phyloP scores from a whole-genome alignment of 1,284 basidiomycete genomes.

The Gastroboletus turbinatus region DNA sequence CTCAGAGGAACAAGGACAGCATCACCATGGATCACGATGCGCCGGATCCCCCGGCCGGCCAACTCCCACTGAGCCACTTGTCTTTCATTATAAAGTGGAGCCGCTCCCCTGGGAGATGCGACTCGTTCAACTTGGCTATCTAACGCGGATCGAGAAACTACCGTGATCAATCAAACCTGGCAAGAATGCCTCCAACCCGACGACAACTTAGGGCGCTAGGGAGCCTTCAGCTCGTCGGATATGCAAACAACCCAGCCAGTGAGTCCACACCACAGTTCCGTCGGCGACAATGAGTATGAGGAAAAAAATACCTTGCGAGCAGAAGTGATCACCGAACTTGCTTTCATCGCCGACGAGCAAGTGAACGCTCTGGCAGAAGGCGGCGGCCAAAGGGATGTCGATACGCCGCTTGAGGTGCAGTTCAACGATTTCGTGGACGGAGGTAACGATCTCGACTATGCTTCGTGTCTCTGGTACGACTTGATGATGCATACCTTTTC shows the following conservation, averaged over 20 bases:
- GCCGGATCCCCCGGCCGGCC: neutral
- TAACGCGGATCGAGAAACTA: neutral
- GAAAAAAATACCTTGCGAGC: neutral
- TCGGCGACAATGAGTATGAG: neutral
- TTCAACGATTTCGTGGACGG: slow-evolving; percentile 30
- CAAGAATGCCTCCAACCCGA: slow-evolving; percentile 28
- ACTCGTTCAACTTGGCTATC: neutral
- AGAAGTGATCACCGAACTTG: slow-evolving; percentile 31
- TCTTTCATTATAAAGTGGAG: slow-evolving; percentile 15
- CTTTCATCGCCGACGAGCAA: slow-evolving; percentile 25
- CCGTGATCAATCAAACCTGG: neutral
- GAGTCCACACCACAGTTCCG: slow-evolving; percentile 3
- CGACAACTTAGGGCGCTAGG: slow-evolving; percentile 21
- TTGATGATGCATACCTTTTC: neutral
- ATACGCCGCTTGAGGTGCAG: slow-evolving; percentile 21
- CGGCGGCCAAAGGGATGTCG: neutral
- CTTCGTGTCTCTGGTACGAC: neutral
- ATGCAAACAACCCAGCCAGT: slow-evolving; percentile 32
- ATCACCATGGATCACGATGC: neutral
- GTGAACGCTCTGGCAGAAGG: neutral
- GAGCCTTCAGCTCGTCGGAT: slow-evolving; percentile 21
- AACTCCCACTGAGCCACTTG: neutral
- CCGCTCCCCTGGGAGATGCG: neutral
- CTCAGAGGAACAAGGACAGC: neutral
- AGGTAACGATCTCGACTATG: slow-evolving; percentile 17